Percentiles rank a stretch among this genome's conserved stretches.
phyloP scores from a whole-genome alignment of 2,329 filamentous ascomycete genomes.

The Xylariaceae sp. region DNA sequence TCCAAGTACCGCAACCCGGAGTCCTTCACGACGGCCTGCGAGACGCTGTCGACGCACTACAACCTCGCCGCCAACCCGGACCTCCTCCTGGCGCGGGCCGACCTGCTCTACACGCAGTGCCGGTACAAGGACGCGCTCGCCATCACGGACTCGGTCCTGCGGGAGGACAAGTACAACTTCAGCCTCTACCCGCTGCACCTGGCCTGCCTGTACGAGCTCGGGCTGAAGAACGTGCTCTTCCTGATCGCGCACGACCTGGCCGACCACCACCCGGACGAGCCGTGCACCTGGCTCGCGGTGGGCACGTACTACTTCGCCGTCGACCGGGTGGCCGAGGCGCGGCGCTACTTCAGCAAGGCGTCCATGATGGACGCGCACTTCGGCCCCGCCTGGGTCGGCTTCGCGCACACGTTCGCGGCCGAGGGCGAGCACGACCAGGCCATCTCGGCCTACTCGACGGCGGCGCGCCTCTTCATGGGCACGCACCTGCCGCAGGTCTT shows the following conservation, averaged over 20 bases:
- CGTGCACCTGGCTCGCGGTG: constrained; percentile 88
- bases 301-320: constrained; percentile 92
- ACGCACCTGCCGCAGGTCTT: constrained; percentile 95
- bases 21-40: constrained; percentile 76
- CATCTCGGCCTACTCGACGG: constrained; percentile 94
- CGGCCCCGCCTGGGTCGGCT: constrained; percentile 96
- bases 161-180: constrained; percentile 83
- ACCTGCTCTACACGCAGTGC: constrained; percentile 90
- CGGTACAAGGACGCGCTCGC: constrained; percentile 80
- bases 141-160: constrained; percentile 76
- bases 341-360: constrained; percentile 93
- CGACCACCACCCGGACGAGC: constrained; percentile 83
- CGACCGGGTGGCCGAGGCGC: constrained; percentile 82
- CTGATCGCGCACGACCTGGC: constrained; percentile 87
- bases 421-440: constrained; percentile 98
- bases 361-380: constrained; percentile 98
- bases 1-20: constrained; percentile 90
- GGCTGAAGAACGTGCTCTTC: constrained; percentile 81
- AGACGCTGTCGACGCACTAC: constrained; percentile 90
- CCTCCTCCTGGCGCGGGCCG: constrained; percentile 80
- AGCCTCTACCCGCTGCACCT: constrained; percentile 83
- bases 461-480: constrained; percentile 89
- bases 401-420: constrained; percentile 94
- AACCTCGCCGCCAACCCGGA: constrained; percentile 80
- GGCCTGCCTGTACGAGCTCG: constrained; percentile 82